Evolutionary conservation across 2,329 filamentous ascomycete genomes (phyloP).

Genomic region (Alternaria infectoria): DNA sequence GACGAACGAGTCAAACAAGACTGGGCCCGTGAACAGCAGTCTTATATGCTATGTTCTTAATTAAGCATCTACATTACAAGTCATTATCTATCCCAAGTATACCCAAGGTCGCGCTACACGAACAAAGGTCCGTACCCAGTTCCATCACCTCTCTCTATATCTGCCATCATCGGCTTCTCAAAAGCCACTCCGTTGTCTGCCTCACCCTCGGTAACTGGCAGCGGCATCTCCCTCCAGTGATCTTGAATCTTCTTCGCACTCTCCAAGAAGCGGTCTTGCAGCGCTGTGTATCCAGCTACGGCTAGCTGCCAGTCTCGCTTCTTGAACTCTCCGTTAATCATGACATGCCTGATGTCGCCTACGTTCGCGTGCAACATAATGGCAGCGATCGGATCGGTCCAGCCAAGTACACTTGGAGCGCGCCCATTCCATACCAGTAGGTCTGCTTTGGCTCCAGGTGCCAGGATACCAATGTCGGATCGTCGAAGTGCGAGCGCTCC

Average conservation of each 20-base stretch:
- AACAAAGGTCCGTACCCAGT: conserved; percentile 9
- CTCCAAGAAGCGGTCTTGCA: conserved; percentile 27
- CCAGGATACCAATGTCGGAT: conserved; percentile 59
- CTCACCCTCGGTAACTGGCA: conserved; percentile 1
- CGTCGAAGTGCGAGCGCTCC: conserved; percentile 61
- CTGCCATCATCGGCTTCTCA: conserved; percentile 1
- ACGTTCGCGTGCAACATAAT: conserved; percentile 62
- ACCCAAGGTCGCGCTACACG: not conserved
- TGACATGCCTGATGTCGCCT: conserved; percentile 59
- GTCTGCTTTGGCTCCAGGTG: conserved; percentile 61
- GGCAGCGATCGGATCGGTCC: conserved; percentile 63
- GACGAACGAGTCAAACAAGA: not conserved
- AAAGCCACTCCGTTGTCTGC: not conserved
- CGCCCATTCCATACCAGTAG: conserved; percentile 60
- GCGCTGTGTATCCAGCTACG: conserved; percentile 17
- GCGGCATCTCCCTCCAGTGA: conserved; percentile 15
- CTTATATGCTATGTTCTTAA: not conserved
- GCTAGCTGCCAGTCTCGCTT: conserved; percentile 55
- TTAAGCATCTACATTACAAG: not conserved
- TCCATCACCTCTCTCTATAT: conserved; percentile 5
- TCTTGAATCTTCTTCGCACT: conserved; percentile 30
- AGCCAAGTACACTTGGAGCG: conserved; percentile 59
- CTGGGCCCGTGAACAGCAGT: not conserved
- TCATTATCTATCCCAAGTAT: not conserved
- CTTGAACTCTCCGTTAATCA: conserved; percentile 57